Percentiles rank a stretch among this genome's conserved stretches.
Conservation (phyloP, 805 yeast genomes). For the Saccharomycopsis vini region DNA sequence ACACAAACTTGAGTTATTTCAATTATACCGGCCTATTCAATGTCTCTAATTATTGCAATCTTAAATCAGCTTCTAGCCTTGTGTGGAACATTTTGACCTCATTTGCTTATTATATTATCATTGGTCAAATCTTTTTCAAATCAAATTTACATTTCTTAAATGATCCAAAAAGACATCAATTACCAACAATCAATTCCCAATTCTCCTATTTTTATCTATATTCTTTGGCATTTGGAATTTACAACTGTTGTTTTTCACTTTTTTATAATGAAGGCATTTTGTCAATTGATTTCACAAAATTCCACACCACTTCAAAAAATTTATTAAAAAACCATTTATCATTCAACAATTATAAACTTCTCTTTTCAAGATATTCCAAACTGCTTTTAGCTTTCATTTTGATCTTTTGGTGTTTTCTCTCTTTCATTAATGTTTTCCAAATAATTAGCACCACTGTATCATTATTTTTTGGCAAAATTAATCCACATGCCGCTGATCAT, state of each 20-base stretch:
- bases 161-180: conserved; percentile 9
- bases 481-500: background rate
- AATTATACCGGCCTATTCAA: background rate
- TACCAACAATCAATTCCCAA: conserved; percentile 9
- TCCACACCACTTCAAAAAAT: conserved; percentile 1
- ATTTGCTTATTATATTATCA: conserved; percentile 3
- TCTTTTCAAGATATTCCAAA: background rate
- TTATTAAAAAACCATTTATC: conserved; percentile 1
- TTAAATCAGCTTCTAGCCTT: background rate
- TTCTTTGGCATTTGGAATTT: conserved; percentile 2
- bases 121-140: background rate
- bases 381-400: background rate
- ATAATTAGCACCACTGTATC: background rate
- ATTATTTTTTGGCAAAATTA: too few species aligned
- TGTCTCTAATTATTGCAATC: too few species aligned
- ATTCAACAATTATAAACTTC: background rate
- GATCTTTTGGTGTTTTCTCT: background rate
- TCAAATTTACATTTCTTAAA: background rate
- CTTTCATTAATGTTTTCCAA: conserved; percentile 3
- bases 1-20: conserved; percentile 1
- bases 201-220: conserved; percentile 11
- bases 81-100: background rate
- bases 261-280: conserved; percentile 10
- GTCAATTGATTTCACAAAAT: conserved; percentile 5
- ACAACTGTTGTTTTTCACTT: background rate